Evolutionary conservation across 345 rosid species (phyloP).

Genomic region (Populus euphratica): DNA sequence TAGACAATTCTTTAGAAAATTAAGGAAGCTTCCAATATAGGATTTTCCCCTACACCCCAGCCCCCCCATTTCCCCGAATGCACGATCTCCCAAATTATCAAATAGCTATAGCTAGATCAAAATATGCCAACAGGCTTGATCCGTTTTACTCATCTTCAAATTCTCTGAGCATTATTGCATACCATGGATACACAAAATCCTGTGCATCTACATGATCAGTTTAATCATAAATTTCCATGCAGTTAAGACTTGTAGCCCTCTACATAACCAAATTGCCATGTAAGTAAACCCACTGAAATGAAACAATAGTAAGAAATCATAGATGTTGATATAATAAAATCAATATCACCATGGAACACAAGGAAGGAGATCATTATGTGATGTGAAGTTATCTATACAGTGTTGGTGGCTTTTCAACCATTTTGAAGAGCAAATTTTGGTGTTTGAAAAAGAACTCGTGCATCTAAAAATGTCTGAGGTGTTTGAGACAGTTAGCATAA

Average conservation of each 20-base stretch:
- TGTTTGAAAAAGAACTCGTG: background rate
- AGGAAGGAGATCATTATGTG: too few species aligned
- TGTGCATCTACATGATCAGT: background rate
- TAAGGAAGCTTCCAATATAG: background rate
- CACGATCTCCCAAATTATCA: background rate
- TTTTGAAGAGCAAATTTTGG: background rate
- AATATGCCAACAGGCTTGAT: background rate
- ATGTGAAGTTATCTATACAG: background rate
- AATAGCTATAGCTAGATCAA: background rate
- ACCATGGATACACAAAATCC: background rate
- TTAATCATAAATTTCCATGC: background rate
- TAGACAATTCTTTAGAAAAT: conserved; percentile 6
- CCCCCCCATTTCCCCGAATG: background rate
- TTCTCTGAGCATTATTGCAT: background rate
- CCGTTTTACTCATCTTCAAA: background rate
- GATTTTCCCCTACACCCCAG: background rate
- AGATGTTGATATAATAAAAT: too few species aligned
- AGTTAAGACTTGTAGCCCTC: background rate
- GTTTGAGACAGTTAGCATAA: background rate
- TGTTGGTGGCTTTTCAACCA: background rate
- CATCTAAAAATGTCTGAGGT: background rate
- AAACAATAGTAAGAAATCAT: too few species aligned
- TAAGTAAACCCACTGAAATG: background rate
- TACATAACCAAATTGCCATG: background rate
- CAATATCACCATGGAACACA: background rate